These are phyloP conservation scores for Arachis monticola DNA, from an alignment of 331 rosid genomes.

Conservation along the genomic window DNA sequence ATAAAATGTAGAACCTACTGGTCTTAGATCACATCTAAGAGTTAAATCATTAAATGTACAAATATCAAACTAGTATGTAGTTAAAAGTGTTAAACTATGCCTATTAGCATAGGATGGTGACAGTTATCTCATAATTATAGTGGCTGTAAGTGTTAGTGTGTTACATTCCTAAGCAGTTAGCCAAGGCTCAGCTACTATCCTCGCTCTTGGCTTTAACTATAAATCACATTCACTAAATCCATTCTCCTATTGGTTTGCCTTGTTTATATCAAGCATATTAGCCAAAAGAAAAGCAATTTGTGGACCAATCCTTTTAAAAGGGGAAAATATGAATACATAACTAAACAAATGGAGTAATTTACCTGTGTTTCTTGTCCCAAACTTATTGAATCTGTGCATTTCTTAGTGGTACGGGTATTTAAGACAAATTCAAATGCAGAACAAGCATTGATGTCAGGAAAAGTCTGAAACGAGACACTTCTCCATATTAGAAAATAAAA, in stretches of 20 bases:
- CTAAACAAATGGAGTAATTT: conserved; percentile 34
- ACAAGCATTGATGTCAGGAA: conserved; percentile 65
- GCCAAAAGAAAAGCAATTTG: conserved; percentile 14
- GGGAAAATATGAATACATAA: conserved; percentile 18
- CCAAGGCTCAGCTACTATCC: not conserved
- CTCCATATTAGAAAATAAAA: conserved; percentile 30
- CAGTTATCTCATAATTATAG: not conserved
- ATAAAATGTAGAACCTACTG: no score
- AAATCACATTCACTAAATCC: not conserved
- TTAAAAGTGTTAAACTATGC: not conserved
- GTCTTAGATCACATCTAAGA: not conserved
- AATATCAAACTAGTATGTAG: not conserved
- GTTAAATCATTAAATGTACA: not conserved
- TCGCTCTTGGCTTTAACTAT: not conserved
- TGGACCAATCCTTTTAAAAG: conserved; percentile 6
- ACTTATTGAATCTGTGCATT: conserved; percentile 51
- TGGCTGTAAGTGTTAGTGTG: conserved; percentile 14
- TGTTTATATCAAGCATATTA: not conserved
- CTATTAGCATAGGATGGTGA: not conserved
- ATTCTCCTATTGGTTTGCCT: not conserved
- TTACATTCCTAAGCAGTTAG: not conserved
- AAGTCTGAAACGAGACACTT: conserved; percentile 52
- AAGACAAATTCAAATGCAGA: conserved; percentile 78
- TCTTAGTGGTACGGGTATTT: conserved; percentile 54
- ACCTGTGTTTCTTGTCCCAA: conserved; percentile 82